Conservation (phyloP, 1,284 basidiomycete species). For the Rhizopogon parksii region DNA sequence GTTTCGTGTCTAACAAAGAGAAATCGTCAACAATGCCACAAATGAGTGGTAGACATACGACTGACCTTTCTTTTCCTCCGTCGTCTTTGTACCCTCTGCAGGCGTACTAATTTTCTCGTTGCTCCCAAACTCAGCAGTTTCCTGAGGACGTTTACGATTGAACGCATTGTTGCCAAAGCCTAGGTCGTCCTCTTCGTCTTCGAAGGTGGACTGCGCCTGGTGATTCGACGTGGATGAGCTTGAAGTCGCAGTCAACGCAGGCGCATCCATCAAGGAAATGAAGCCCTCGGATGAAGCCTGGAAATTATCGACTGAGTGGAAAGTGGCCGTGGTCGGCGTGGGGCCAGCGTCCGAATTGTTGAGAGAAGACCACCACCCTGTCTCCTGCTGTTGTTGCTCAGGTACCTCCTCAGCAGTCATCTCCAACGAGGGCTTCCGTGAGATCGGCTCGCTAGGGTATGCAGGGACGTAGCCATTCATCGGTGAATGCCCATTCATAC, state of each 20-base stretch:
- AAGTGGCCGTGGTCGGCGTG: conserved; percentile 65
- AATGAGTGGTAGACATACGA: background rate
- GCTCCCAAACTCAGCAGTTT: conserved; percentile 20
- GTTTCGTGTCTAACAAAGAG: conserved; percentile 23
- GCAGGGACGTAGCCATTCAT: conserved; percentile 24
- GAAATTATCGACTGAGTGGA: conserved; percentile 44
- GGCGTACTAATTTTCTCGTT: conserved; percentile 16
- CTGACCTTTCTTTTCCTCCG: conserved; percentile 22
- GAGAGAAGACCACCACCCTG: conserved; percentile 60
- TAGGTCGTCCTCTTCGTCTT: conserved; percentile 81
- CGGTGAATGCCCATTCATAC: conserved; percentile 19
- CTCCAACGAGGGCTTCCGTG: conserved; percentile 27
- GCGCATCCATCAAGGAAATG: conserved; percentile 79
- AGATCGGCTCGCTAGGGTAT: conserved; percentile 20
- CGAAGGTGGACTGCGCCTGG: conserved; percentile 31
- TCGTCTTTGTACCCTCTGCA: conserved; percentile 12
- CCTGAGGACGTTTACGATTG: conserved; percentile 33
- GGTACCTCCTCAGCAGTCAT: conserved; percentile 31
- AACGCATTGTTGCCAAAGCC: conserved; percentile 77
- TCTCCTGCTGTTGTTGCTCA: conserved; percentile 31
- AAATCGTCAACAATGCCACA: background rate
- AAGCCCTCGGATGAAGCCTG: conserved; percentile 55
- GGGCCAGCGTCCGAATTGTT: conserved; percentile 40
- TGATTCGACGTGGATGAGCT: conserved; percentile 24
- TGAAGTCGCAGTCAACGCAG: conserved; percentile 39